Percentiles rank a stretch among this genome's conserved stretches.
Evolutionary conservation across 345 rosid genomes (phyloP).

Genomic region (Eutrema yunnanense): DNA sequence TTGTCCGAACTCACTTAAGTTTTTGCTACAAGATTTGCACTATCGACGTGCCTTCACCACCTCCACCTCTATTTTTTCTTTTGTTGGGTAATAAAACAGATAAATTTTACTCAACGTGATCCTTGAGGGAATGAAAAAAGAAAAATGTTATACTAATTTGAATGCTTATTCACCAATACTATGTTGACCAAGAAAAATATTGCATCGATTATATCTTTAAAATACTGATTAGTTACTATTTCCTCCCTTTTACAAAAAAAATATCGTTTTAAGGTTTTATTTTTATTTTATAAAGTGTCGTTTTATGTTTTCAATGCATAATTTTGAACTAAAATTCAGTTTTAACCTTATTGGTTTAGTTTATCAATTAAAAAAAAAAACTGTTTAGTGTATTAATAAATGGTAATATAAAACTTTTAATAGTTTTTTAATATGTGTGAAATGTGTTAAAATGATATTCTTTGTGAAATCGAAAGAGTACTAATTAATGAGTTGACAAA

Average conservation of each 20-base stretch:
- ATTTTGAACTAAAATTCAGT: no score
- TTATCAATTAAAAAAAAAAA: no score
- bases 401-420: no score
- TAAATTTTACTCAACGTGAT: not conserved
- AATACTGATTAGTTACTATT: not conserved
- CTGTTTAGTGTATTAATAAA: no score
- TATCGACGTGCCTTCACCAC: constrained; percentile 48
- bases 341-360: no score
- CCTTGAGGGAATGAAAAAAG: not conserved
- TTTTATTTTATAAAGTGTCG: no score
- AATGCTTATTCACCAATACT: not conserved
- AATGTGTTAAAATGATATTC: no score
- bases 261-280: no score
- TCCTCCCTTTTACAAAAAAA: no score
- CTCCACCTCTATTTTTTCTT: constrained; percentile 24
- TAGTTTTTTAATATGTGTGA: no score
- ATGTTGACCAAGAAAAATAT: constrained; percentile 2
- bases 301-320: no score
- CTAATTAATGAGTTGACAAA: constrained; percentile 21
- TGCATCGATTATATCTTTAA: not conserved
- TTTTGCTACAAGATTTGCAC: constrained; percentile 14
- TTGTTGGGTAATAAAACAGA: constrained; percentile 9
- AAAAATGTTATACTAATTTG: not conserved
- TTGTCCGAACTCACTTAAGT: constrained; percentile 5
- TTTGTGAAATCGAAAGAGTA: no score